Evolutionary conservation across 2,329 filamentous ascomycete genomes (phyloP), one percentile per base, ranked within the genome.

Genomic region (Balansia obtecta): DNA sequence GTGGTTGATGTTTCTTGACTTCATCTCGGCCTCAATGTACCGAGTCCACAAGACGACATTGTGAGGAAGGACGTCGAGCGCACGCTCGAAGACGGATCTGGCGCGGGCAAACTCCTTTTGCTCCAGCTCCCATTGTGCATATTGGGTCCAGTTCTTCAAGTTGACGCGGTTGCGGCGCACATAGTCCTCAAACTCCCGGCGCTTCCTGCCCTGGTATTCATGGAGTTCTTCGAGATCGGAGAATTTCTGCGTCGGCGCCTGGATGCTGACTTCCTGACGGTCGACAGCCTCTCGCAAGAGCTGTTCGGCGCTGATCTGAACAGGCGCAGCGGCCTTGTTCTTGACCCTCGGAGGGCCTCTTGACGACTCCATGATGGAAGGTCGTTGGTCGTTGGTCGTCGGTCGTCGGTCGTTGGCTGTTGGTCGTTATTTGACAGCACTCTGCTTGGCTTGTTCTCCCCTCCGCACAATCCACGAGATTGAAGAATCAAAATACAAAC

Each of bases 131-230:
- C 90, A 98, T 59, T 87, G 81, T 50, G 93, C 91, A 75, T 98
- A 98, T 62, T 90, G 86, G 77, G 93, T 88, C 93, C 93, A 98
- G 69, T 97, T 97, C 74, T 95, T 95, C 77, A 97, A 89, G 63
- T 94, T 95, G 65, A 96, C 78, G 62, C 91, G 75, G 65, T 97
- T 97, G 56, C 93, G 86, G 56, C 89, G 84, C 53, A 97, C 88
- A 83, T 97, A 97, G 73, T 95, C 88, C 70, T 98, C 93, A 60
- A 95, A 98, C 63, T 95, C 93, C 68, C 90, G 93, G 58, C 93
- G 79, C 72, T 97, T 97, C 56, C 93, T 82, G 50, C 90, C 91
- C 69, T 98, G 93, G 68, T 87, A 95, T 69, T 97, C 93, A 72
- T 97, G 91, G 45, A 98, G 81, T 73, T 98, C 93, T 72, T 98